Evolutionary conservation across 2,329 filamentous ascomycete genomes (phyloP).

Genomic region (Fusarium pilosicola): DNA sequence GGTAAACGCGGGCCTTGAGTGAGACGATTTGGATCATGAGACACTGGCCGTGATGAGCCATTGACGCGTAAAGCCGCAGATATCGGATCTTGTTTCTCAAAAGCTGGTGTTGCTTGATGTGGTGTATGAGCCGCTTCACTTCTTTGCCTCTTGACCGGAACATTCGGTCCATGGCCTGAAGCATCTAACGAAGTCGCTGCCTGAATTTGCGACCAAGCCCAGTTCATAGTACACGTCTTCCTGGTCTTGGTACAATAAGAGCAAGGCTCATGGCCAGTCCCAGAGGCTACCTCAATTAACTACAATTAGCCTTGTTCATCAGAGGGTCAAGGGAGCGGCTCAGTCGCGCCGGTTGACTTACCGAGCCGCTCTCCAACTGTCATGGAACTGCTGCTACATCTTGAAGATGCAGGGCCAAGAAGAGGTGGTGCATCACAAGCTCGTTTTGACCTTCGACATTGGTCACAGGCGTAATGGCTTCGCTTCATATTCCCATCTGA

Average conservation of each 20-base stretch:
- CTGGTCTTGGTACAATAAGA: conserved; percentile 47
- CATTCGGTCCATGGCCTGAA: neutral
- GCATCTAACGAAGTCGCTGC: conserved; percentile 22
- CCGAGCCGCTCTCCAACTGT: conserved; percentile 17
- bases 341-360: conserved; percentile 11
- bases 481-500: conserved; percentile 32
- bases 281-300: neutral
- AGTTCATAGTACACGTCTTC: conserved; percentile 45
- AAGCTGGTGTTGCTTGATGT: neutral
- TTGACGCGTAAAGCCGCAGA: neutral
- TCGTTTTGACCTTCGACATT: conserved; percentile 40
- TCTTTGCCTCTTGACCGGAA: conserved; percentile 19
- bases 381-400: neutral
- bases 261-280: conserved; percentile 27
- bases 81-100: neutral
- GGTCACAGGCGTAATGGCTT: conserved; percentile 41
- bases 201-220: conserved; percentile 34
- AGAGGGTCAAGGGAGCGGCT: neutral
- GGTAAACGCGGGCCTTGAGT: neutral
- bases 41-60: neutral
- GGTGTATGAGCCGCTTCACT: neutral
- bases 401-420: conserved; percentile 6
- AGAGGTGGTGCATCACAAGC: conserved; percentile 38
- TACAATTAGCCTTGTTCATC: neutral
- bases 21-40: neutral